These are phyloP conservation scores for Candolleomyces efflorescens DNA, from an alignment of 768 basidiomycete species.

Conservation along the genomic window DNA sequence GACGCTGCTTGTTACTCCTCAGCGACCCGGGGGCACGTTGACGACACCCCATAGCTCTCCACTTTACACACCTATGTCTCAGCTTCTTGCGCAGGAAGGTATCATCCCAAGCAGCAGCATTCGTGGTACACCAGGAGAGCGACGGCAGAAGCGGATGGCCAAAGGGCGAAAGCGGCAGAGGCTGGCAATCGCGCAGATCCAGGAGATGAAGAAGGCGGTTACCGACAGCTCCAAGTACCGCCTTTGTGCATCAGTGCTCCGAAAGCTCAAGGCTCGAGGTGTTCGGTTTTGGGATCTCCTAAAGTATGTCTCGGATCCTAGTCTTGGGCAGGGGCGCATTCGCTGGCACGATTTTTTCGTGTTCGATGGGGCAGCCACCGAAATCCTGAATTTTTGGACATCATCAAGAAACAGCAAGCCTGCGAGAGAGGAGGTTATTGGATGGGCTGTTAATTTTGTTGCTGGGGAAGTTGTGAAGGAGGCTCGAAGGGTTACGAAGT, in stretches of 20 bases:
- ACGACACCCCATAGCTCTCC: too few species aligned
- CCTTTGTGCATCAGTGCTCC: slow-evolving; percentile 7
- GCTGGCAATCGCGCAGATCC: neutral
- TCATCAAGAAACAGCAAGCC: slow-evolving; percentile 14
- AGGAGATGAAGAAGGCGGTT: neutral
- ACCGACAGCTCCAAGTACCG: neutral
- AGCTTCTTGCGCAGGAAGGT: too few species aligned
- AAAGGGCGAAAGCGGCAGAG: too few species aligned
- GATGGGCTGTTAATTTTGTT: neutral
- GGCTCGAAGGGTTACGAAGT: slow-evolving; percentile 15
- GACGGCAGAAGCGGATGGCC: too few species aligned
- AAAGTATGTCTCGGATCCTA: slow-evolving; percentile 23
- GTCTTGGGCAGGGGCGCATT: slow-evolving; percentile 8
- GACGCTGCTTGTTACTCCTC: too few species aligned
- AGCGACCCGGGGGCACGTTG: too few species aligned
- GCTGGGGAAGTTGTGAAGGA: slow-evolving; percentile 11
- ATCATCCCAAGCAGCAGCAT: too few species aligned
- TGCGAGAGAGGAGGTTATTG: neutral
- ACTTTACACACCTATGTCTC: too few species aligned
- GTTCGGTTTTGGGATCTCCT: slow-evolving; percentile 17
- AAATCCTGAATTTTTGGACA: slow-evolving; percentile 24
- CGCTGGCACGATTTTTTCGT: slow-evolving; percentile 24
- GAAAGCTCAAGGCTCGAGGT: slow-evolving; percentile 1
- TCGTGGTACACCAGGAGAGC: too few species aligned
- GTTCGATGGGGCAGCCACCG: neutral